phyloP scores from a whole-genome alignment of 1,139 yeast species.

The Magnusiomyces ingens region DNA sequence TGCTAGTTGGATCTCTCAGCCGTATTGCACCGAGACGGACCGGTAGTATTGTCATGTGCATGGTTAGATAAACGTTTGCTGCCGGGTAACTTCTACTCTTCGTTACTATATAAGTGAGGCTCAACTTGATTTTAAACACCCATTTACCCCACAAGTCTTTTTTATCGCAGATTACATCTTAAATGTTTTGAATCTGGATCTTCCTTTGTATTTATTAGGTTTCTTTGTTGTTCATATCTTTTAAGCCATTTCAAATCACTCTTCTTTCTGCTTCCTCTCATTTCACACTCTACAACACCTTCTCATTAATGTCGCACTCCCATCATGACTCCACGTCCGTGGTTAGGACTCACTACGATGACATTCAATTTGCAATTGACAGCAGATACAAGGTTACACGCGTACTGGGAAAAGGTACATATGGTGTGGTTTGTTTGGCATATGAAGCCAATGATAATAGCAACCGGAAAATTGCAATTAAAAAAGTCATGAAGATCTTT shows the following conservation, averaged over 20 bases:
- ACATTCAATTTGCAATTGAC: constrained; percentile 51
- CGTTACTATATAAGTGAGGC: too few species aligned
- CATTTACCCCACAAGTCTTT: too few species aligned
- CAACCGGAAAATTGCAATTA: constrained; percentile 51
- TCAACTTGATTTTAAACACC: too few species aligned
- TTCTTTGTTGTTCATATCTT: not conserved
- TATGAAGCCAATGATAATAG: constrained; percentile 37
- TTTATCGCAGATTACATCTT: not conserved
- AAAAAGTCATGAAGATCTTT: constrained; percentile 66
- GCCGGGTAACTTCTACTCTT: too few species aligned
- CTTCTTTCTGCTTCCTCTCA: not conserved
- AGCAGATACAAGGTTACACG: constrained; percentile 52
- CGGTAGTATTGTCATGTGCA: too few species aligned
- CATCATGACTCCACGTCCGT: constrained; percentile 11
- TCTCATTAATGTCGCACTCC: not conserved
- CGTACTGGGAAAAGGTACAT: constrained; percentile 78
- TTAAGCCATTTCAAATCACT: not conserved
- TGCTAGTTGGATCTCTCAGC: too few species aligned
- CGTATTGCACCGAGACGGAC: too few species aligned
- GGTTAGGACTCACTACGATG: constrained; percentile 18
- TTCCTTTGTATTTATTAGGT: not conserved
- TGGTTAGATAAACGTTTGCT: too few species aligned
- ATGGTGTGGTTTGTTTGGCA: constrained; percentile 83
- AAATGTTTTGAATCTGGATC: not conserved
- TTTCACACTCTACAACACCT: not conserved